phyloP scores from a whole-genome alignment of 1,139 yeast species.

The Taphrina deformans region DNA sequence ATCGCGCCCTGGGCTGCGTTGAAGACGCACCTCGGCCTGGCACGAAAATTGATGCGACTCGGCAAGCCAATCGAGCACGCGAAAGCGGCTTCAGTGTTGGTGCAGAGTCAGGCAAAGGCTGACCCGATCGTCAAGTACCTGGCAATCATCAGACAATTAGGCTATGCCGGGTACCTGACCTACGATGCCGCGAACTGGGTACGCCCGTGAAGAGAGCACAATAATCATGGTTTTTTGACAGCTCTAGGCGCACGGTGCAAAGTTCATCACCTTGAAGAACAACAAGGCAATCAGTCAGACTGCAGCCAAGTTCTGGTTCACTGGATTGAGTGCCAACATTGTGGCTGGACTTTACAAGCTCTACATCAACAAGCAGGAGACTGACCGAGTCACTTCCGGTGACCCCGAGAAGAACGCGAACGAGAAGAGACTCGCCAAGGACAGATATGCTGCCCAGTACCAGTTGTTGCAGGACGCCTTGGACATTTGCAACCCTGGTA shows the following conservation, averaged over 20 bases:
- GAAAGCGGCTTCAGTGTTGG: constrained; percentile 66
- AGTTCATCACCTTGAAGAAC: constrained; percentile 41
- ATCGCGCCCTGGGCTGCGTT: constrained; percentile 56
- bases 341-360: constrained; percentile 50
- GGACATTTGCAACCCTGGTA: constrained; percentile 74
- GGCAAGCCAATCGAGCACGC: constrained; percentile 78
- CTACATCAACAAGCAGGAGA: constrained; percentile 37
- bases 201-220: constrained; percentile 48
- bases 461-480: constrained; percentile 76
- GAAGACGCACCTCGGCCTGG: constrained; percentile 61
- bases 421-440: constrained; percentile 44
- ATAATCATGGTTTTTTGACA: constrained; percentile 30
- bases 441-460: constrained; percentile 54
- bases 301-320: constrained; percentile 69
- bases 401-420: constrained; percentile 49
- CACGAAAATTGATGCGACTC: constrained; percentile 82
- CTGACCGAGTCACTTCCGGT: constrained; percentile 39
- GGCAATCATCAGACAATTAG: constrained; percentile 66
- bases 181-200: constrained; percentile 74
- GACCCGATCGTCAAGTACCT: constrained; percentile 63
- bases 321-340: constrained; percentile 66
- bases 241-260: constrained; percentile 44
- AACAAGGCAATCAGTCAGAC: constrained; percentile 39
- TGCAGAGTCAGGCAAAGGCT: constrained; percentile 63
- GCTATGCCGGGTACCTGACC: constrained; percentile 71